These are phyloP conservation scores for Kazachstania bromeliacearum DNA, from an alignment of 805 yeast species.

Conservation along the genomic window DNA sequence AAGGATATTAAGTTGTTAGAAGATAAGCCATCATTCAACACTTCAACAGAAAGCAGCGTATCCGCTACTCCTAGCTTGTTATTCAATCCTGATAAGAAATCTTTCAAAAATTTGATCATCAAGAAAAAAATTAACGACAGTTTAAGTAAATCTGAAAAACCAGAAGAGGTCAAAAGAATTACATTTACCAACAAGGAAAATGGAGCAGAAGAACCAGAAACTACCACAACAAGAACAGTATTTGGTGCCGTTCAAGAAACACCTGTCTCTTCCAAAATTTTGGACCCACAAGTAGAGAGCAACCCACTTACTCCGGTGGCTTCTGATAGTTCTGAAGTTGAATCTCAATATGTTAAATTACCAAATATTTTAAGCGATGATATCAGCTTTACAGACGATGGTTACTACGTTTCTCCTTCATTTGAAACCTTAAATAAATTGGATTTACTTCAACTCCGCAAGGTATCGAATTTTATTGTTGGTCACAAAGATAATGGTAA, in stretches of 20 bases:
- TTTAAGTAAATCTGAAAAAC: conserved; percentile 10
- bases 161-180: conserved; percentile 6
- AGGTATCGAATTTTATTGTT: conserved; percentile 55
- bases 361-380: conserved; percentile 24
- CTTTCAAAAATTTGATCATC: conserved; percentile 24
- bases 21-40: too few relatives aligned
- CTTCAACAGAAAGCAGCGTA: background rate
- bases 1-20: too few relatives aligned
- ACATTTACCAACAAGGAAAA: conserved; percentile 3
- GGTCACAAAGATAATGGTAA: conserved; percentile 71
- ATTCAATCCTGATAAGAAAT: conserved; percentile 23
- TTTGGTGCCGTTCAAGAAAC: background rate
- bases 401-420: conserved; percentile 84
- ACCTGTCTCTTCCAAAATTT: background rate
- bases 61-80: conserved; percentile 7
- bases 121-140: too few relatives aligned
- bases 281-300: background rate
- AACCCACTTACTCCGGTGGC: conserved; percentile 2
- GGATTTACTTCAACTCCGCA: conserved; percentile 54
- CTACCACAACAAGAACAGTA: background rate
- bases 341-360: conserved; percentile 1
- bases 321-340: background rate
- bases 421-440: conserved; percentile 48
- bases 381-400: conserved; percentile 51
- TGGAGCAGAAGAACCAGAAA: background rate